Evolutionary conservation across 257 asterid species (phyloP).

Genomic region (Solanum virginianum): DNA sequence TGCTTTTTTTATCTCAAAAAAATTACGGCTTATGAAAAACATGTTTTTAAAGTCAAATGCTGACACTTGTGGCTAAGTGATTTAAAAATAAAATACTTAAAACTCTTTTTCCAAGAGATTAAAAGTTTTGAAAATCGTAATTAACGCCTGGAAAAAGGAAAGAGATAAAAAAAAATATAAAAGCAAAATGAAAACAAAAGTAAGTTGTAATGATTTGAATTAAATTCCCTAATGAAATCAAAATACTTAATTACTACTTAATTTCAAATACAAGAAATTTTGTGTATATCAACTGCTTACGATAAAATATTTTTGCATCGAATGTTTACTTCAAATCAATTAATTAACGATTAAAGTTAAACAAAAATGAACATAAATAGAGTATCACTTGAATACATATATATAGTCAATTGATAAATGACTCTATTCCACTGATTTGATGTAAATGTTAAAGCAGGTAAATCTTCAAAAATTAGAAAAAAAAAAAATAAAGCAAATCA

Average conservation of each 20-base stretch:
- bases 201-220: neutral
- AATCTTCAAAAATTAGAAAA: neutral
- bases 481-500: neutral
- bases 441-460: neutral
- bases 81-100: neutral
- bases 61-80: conserved; percentile 15
- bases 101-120: neutral
- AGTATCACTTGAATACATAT: neutral
- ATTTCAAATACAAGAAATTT: neutral
- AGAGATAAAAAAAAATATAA: neutral
- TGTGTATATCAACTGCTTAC: neutral
- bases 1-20: conserved; percentile 24
- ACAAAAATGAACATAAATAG: neutral
- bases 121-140: neutral
- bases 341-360: neutral
- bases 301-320: neutral
- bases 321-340: neutral
- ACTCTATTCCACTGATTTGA: neutral
- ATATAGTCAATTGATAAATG: neutral
- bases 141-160: neutral
- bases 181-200: conserved; percentile 8
- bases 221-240: neutral
- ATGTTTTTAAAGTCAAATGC: conserved; percentile 39
- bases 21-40: conserved; percentile 22
- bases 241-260: neutral